Evolutionary conservation across 176 grass and related monocot genomes (phyloP).

Genomic region (Typha latifolia): DNA sequence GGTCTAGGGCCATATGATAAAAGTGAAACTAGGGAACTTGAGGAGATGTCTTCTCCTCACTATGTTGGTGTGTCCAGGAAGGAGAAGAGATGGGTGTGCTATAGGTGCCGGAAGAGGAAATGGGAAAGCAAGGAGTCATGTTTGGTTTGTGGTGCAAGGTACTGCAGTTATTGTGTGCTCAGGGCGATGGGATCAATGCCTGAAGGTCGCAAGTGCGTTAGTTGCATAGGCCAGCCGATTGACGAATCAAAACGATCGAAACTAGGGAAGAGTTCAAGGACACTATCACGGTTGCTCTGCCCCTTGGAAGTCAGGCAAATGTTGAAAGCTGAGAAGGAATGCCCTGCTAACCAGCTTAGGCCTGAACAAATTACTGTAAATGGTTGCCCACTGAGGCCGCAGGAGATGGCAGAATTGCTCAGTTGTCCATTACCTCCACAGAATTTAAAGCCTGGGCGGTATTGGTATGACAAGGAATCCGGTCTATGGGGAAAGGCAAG

Average conservation of each 20-base stretch:
- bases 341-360: constrained; percentile 81
- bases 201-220: constrained; percentile 77
- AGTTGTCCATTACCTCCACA: constrained; percentile 67
- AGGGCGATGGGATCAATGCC: constrained; percentile 97
- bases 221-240: constrained; percentile 69
- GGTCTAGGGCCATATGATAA: constrained; percentile 32
- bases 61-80: constrained; percentile 40
- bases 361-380: constrained; percentile 75
- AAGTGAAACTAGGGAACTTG: constrained; percentile 42
- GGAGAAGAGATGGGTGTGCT: constrained; percentile 42
- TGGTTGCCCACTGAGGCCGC: constrained; percentile 37
- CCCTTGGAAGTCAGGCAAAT: constrained; percentile 86
- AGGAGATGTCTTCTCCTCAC: constrained; percentile 28
- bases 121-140: constrained; percentile 91
- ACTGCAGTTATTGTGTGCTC: constrained; percentile 71
- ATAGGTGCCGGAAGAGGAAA: constrained; percentile 71
- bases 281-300: constrained; percentile 47
- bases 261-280: constrained; percentile 78
- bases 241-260: constrained; percentile 65
- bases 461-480: constrained; percentile 99
- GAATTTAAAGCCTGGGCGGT: constrained; percentile 86
- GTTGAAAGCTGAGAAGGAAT: constrained; percentile 87
- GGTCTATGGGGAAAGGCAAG: constrained; percentile 89
- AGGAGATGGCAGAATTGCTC: constrained; percentile 72
- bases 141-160: constrained; percentile 60